phyloP scores from a whole-genome alignment of 331 rosid species.

The Quercus tomentella region DNA sequence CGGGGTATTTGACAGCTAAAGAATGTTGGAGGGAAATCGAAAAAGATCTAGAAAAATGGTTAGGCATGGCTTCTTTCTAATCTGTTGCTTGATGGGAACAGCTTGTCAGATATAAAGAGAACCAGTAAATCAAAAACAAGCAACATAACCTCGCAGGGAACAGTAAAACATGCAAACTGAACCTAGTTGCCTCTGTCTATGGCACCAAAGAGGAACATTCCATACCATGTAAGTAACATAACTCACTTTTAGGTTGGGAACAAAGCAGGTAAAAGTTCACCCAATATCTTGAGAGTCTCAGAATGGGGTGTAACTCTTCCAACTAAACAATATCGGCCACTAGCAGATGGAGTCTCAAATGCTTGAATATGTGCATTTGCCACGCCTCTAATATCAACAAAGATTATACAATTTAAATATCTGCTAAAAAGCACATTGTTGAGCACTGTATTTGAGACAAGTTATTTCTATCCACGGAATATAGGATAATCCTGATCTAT shows the following conservation, averaged over 20 bases:
- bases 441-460: too few relatives aligned
- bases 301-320: conserved; percentile 22
- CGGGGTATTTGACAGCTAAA: neutral
- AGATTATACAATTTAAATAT: neutral
- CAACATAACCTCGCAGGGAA: neutral
- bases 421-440: too few relatives aligned
- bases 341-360: conserved; percentile 33
- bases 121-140: neutral
- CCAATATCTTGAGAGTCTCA: conserved; percentile 17
- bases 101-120: neutral
- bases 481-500: too few relatives aligned
- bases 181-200: neutral
- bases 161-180: neutral
- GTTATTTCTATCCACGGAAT: too few relatives aligned
- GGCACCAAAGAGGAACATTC: neutral
- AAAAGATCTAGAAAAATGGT: too few relatives aligned
- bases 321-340: conserved; percentile 37
- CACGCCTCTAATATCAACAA: conserved; percentile 45
- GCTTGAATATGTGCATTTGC: conserved; percentile 42
- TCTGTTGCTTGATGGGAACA: too few relatives aligned
- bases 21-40: neutral
- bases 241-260: conserved; percentile 29
- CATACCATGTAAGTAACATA: neutral
- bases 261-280: conserved; percentile 16
- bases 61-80: too few relatives aligned